phyloP scores from a whole-genome alignment of 1,284 basidiomycete species.

The Veloboletus limbatus region DNA sequence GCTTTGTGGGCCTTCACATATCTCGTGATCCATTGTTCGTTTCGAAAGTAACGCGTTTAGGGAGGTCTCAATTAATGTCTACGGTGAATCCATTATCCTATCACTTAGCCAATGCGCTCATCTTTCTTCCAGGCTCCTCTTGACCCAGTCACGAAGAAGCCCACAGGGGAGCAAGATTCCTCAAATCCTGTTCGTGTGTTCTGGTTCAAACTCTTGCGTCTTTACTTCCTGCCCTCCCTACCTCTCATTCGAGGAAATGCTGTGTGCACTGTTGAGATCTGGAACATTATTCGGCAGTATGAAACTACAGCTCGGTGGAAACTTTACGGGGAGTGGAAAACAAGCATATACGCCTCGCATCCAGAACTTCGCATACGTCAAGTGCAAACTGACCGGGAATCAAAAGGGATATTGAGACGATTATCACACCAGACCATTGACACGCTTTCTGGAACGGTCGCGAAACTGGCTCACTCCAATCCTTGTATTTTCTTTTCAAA shows the following conservation, averaged over 20 bases:
- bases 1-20: slow-evolving; percentile 72
- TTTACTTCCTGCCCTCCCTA: slow-evolving; percentile 84
- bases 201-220: slow-evolving; percentile 83
- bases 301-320: slow-evolving; percentile 81
- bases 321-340: slow-evolving; percentile 96
- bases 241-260: slow-evolving; percentile 84
- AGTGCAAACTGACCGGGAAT: slow-evolving; percentile 72
- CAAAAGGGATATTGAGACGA: slow-evolving; percentile 78
- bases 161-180: slow-evolving; percentile 47
- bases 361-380: slow-evolving; percentile 71
- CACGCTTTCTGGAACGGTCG: slow-evolving; percentile 82
- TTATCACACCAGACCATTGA: slow-evolving; percentile 83
- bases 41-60: slow-evolving; percentile 60
- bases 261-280: slow-evolving; percentile 83
- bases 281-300: slow-evolving; percentile 80
- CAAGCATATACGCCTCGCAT: slow-evolving; percentile 64
- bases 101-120: slow-evolving; percentile 15
- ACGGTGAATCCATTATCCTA: slow-evolving; percentile 41
- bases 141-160: slow-evolving; percentile 56
- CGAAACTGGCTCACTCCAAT: slow-evolving; percentile 92
- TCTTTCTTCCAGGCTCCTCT: slow-evolving; percentile 40
- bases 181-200: slow-evolving; percentile 57
- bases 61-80: slow-evolving; percentile 45
- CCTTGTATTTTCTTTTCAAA: slow-evolving; percentile 90
- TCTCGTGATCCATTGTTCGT: slow-evolving; percentile 68